These are phyloP conservation scores for Salix caprea DNA, from an alignment of 345 rosid species.

Conservation along the genomic window DNA sequence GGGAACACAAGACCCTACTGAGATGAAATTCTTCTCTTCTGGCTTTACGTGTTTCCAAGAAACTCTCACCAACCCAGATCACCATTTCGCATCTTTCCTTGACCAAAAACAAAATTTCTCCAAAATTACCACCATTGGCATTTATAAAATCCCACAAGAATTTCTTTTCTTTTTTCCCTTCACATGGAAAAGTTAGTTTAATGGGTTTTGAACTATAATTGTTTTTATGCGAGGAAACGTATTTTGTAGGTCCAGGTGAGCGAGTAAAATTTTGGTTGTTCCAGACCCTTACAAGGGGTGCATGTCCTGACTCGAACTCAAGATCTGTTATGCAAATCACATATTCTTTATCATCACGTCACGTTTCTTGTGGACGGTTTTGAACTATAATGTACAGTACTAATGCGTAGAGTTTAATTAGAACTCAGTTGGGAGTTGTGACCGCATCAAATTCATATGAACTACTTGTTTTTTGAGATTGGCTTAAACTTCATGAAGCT, in stretches of 20 bases:
- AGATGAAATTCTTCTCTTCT: conserved; percentile 17
- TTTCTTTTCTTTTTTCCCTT: too few relatives aligned
- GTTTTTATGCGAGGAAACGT: too few relatives aligned
- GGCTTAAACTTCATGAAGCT: not conserved
- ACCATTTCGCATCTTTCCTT: conserved; percentile 3
- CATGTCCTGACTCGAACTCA: too few relatives aligned
- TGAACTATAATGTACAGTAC: too few relatives aligned
- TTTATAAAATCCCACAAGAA: too few relatives aligned
- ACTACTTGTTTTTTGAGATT: not conserved
- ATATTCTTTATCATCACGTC: too few relatives aligned
- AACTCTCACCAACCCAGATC: conserved; percentile 21
- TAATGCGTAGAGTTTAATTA: too few relatives aligned
- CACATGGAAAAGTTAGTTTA: not conserved
- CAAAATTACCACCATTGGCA: not conserved
- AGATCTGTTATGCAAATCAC: too few relatives aligned
- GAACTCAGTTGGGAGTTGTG: too few relatives aligned
- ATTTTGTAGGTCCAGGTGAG: fast-evolving
- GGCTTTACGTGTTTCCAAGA: conserved; percentile 32
- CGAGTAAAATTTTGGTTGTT: too few relatives aligned
- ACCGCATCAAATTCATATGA: not conserved
- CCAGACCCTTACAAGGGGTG: fast-evolving
- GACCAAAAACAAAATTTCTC: not conserved
- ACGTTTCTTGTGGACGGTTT: not conserved
- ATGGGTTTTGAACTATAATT: not conserved
- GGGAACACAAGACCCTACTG: conserved; percentile 25